Evolutionary conservation across 805 yeast genomes (phyloP), one percentile per base, ranked within the genome.

Genomic region (Saturnispora dispora): DNA sequence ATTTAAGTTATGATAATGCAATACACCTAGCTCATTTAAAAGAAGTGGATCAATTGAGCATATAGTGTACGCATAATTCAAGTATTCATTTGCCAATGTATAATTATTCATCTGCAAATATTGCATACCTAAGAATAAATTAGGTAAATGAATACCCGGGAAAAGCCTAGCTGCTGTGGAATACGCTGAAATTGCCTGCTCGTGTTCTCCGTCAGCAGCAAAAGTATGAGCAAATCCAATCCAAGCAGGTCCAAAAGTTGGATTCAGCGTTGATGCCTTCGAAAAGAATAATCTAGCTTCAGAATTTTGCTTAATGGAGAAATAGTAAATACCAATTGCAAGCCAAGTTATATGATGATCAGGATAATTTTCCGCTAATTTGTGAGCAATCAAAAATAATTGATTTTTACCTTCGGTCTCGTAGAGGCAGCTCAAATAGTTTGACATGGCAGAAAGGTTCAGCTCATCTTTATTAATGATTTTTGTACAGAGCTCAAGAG

Each of bases 171-270:
- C 88, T 0, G 97, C 97, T 11, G 96, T 90, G 1, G 98, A 90
- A 67, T 90, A 93, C 0, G 98, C 98, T 52, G 96, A 85, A 22
- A 93, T 85, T 1, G 98, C 98, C 67, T 93, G 98, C 65, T 93
- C 99, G 65, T 93, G 97, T 67, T 93, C 99, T n/a, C 96, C 95
- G 65, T 93, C 99, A 3, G 87, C 83, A 0, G 96, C 96, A 76
- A 90, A 93, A 0, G 98, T 90, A 62, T 91, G 98, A 1, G 98
- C 98, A 70, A 93, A 93, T 2, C 97, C 99, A 33, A 93, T 82
- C 99, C 99, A 93, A 1, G 98, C 96, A 48, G 87, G 91, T 0
- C 93, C 95, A 69, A 87, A 89, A 57, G 83, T 86, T 3, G 99
- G 95, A 60, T 88, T 85, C 54, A 90, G 67, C 57, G 89, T 74